A percentile compares a stretch with the other conserved stretches of the same genome.
Evolutionary conservation across 495 filamentous ascomycete genomes (phyloP).

Genomic region (Chaetomium tenue): DNA sequence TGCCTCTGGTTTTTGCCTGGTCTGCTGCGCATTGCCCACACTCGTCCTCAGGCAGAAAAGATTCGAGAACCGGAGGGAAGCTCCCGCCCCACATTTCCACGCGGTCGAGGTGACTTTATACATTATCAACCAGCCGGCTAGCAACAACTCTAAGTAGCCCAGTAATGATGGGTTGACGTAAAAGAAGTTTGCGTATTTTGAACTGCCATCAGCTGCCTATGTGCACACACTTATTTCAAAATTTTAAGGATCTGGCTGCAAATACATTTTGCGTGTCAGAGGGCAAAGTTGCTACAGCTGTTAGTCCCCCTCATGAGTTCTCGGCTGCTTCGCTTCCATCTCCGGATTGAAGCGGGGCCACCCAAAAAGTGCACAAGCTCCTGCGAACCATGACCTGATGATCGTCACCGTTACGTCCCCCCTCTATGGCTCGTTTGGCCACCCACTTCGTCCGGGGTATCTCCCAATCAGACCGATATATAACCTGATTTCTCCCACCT

Average conservation of each 20-base stretch:
- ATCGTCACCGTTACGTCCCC: conserved; percentile 35
- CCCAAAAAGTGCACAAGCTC: conserved; percentile 17
- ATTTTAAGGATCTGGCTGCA: not conserved
- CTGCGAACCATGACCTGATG: conserved; percentile 28
- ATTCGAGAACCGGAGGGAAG: conserved; percentile 1
- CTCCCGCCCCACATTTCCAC: not conserved
- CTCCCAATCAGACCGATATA: conserved; percentile 7
- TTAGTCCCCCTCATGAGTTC: conserved; percentile 15
- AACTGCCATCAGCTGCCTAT: not conserved
- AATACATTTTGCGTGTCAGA: not conserved
- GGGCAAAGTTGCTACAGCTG: not conserved
- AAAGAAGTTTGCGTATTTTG: too few species aligned
- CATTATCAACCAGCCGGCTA: not conserved
- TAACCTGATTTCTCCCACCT: not conserved
- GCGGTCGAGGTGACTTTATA: not conserved
- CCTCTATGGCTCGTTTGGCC: conserved; percentile 18
- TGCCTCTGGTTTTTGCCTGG: not conserved
- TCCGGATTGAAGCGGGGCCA: conserved; percentile 17
- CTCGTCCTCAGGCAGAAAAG: not conserved
- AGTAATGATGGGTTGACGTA: too few species aligned
- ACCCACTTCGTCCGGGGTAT: conserved; percentile 18
- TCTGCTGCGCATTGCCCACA: not conserved
- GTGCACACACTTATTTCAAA: not conserved
- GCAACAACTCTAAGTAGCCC: too few species aligned
- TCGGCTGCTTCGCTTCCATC: conserved; percentile 22